Evolutionary conservation across 148 eudicot species (phyloP).

Genomic region (Beta vulgaris): DNA sequence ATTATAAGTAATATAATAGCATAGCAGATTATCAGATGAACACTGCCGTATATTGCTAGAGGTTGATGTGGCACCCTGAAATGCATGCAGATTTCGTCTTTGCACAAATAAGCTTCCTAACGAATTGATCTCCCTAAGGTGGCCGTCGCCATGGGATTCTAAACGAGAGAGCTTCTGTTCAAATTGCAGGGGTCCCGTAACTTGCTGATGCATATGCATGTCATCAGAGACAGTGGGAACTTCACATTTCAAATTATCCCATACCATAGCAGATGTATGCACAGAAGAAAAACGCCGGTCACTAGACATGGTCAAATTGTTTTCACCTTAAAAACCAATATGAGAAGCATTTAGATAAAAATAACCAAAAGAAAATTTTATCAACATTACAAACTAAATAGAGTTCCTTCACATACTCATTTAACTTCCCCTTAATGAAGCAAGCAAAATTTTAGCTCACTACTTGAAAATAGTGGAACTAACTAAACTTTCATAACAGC

Average conservation of each 20-base stretch:
- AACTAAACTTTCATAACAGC: not conserved
- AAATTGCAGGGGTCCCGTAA: slow-evolving; percentile 20
- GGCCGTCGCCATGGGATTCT: slow-evolving; percentile 17
- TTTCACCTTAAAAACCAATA: slow-evolving; percentile 26
- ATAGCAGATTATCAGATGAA: slow-evolving; percentile 30
- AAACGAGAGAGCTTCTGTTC: slow-evolving; percentile 21
- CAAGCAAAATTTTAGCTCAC: not conserved
- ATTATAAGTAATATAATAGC: slow-evolving; percentile 35
- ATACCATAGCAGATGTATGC: slow-evolving; percentile 19
- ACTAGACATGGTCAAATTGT: slow-evolving; percentile 19
- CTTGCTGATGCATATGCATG: slow-evolving; percentile 19
- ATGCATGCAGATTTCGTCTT: slow-evolving; percentile 9
- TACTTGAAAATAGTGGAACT: not conserved
- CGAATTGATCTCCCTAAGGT: not conserved
- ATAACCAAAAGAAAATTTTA: not conserved
- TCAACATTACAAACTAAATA: not conserved
- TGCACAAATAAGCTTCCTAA: slow-evolving; percentile 1
- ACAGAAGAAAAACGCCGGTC: slow-evolving; percentile 21
- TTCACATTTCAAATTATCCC: slow-evolving; percentile 22
- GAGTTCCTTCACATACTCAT: not conserved
- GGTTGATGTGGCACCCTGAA: slow-evolving; percentile 6
- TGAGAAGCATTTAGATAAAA: not conserved
- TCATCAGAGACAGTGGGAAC: slow-evolving; percentile 9
- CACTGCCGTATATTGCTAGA: slow-evolving; percentile 12
- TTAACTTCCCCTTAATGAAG: not conserved